phyloP scores from a whole-genome alignment of 2,329 filamentous ascomycete species.

The Aureobasidium zeae region DNA sequence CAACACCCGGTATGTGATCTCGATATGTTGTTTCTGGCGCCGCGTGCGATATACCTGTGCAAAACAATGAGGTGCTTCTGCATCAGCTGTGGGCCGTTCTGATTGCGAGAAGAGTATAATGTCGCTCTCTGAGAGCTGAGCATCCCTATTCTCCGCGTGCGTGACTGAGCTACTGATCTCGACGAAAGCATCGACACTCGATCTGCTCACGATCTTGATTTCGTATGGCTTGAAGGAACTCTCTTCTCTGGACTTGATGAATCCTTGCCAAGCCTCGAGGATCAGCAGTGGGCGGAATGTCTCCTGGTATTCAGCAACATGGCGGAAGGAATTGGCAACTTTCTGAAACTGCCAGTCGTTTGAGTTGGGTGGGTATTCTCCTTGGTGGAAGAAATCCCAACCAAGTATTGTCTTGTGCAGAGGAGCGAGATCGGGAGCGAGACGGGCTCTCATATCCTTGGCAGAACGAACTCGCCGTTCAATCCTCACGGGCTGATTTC shows the following conservation, averaged over 20 bases:
- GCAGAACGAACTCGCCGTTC: conserved; percentile 67
- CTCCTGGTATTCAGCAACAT: conserved; percentile 69
- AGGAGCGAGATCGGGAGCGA: conserved; percentile 78
- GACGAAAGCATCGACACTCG: conserved; percentile 85
- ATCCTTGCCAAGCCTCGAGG: conserved; percentile 91
- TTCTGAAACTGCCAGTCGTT: conserved; percentile 61
- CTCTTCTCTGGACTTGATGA: conserved; percentile 84
- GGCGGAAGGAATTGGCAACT: conserved; percentile 68
- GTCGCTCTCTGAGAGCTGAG: conserved; percentile 71
- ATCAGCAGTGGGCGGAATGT: conserved; percentile 87
- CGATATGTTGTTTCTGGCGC: conserved; percentile 69
- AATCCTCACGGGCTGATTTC: conserved; percentile 72
- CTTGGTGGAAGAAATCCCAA: conserved; percentile 91
- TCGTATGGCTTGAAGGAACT: conserved; percentile 70
- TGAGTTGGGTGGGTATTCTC: conserved; percentile 69
- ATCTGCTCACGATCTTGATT: conserved; percentile 76
- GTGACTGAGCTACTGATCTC: conserved; percentile 83
- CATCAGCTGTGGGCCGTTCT: conserved; percentile 57
- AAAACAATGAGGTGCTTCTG: conserved; percentile 66
- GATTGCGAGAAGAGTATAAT: conserved; percentile 76
- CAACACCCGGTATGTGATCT: conserved; percentile 78
- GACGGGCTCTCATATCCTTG: conserved; percentile 87
- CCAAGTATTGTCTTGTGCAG: conserved; percentile 78
- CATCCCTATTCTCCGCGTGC: conserved; percentile 58
- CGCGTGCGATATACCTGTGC: conserved; percentile 73